Percentiles rank a stretch among this genome's conserved stretches.
These are phyloP conservation scores for Leccinum griseonigrum DNA, from an alignment of 1,284 basidiomycete genomes.

Conservation along the genomic window DNA sequence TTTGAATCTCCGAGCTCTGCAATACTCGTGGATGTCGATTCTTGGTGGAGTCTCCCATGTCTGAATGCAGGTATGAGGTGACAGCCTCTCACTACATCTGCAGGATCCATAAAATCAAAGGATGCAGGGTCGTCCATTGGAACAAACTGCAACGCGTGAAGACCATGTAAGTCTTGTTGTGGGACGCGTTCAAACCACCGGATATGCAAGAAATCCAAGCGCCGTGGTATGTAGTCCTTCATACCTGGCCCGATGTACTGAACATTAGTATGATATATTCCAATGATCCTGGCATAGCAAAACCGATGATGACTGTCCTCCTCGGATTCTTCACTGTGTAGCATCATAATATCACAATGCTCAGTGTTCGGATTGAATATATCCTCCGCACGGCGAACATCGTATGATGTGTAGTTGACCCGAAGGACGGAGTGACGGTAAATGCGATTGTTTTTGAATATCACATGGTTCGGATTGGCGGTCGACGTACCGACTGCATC, in stretches of 20 bases:
- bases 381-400: neutral
- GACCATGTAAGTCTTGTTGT: neutral
- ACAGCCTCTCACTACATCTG: neutral
- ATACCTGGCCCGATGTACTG: neutral
- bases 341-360: neutral
- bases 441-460: neutral
- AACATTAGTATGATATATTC: neutral
- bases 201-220: neutral
- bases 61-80: neutral
- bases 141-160: neutral
- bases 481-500: neutral
- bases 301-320: neutral
- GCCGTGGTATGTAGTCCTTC: neutral
- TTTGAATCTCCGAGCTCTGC: neutral
- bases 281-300: neutral
- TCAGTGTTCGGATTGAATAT: neutral
- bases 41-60: neutral
- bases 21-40: neutral
- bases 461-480: neutral
- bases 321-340: neutral
- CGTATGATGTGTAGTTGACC: neutral
- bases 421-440: neutral
- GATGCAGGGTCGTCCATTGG: neutral
- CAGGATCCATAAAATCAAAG: neutral
- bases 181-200: neutral